A percentile compares a stretch with the other conserved stretches of the same genome.
These are phyloP conservation scores for Porphyrellus sp. DNA, from an alignment of 1,284 basidiomycete genomes.

Conservation along the genomic window DNA sequence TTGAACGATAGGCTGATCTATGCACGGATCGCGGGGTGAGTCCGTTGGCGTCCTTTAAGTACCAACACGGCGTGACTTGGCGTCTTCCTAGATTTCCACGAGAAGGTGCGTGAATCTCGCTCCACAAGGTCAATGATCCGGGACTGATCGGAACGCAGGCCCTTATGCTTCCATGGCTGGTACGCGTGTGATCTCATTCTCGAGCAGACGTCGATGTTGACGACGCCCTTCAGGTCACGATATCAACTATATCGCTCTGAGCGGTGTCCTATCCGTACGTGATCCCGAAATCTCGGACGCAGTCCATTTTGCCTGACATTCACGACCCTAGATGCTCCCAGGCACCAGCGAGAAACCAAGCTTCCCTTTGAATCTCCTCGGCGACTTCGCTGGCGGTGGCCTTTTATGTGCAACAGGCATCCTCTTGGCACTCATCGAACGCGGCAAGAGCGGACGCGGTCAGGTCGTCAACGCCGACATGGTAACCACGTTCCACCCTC, in stretches of 20 bases:
- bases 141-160: constrained; percentile 40
- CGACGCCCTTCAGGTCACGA: constrained; percentile 59
- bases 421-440: constrained; percentile 71
- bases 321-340: constrained; percentile 59
- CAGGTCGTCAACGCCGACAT: constrained; percentile 79
- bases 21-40: constrained; percentile 65
- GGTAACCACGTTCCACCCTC: constrained; percentile 39
- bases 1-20: constrained; percentile 61
- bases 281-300: constrained; percentile 16
- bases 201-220: constrained; percentile 6
- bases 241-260: constrained; percentile 83
- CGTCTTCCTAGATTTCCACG: constrained; percentile 49
- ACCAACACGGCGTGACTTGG: background rate
- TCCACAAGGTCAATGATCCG: constrained; percentile 8
- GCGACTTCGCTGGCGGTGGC: constrained; percentile 82
- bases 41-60: constrained; percentile 4
- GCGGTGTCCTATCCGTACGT: constrained; percentile 70
- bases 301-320: background rate
- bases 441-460: constrained; percentile 59
- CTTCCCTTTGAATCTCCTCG: constrained; percentile 75
- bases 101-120: constrained; percentile 41
- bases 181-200: constrained; percentile 27
- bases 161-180: constrained; percentile 68
- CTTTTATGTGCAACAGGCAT: constrained; percentile 73
- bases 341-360: constrained; percentile 59